Evolutionary conservation across 768 basidiomycete species (phyloP), one percentile per base, ranked within the genome.

Genomic region (Xerocomellus chrysenteron): DNA sequence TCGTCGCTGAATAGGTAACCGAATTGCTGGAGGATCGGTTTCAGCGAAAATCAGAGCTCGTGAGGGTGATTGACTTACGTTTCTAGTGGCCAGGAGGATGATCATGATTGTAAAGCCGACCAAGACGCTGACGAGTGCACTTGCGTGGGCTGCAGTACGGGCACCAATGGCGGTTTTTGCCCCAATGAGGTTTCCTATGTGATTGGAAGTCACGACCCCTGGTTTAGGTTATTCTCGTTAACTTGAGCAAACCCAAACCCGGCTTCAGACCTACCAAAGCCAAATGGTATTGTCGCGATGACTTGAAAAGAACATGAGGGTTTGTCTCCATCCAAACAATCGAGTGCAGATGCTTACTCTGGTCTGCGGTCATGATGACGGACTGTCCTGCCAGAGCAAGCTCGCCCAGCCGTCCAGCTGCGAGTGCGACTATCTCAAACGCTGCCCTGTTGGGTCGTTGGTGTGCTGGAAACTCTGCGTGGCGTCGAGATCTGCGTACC

Each of bases 401-500:
- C n/a, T 78, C 66, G 8, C 88, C 89, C 4, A 92, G 75, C 19
- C 82, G 78, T 5, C 88, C 90, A 4, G 90, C 90, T 17, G 87
- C 86, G 24, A 92, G 74, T 5, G 90, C 87, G 12, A 91, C 89
- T 39, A 91, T 88, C 65, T 92, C 90, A 60, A 91, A 92, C 0
- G 88, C 86, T 43, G 85, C 86, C 88, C 88, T 89, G 40, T 55
- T 43, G 32, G 5, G 45, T 57, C 42, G 42, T 55, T n/a, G 33
- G 36, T 46, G 9, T n/a, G 4, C n/a, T 26, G 26, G 12, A 36
- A 13, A 6, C 35, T 14, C 47, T 4, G 13, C 2, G 19, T 16
- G 35, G 32, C 30, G 26, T 52, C 35, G 39, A 33, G 3, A 30
- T 17, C 7, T 56, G 52, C 78, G 52, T 64, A 88, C 88, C 88